phyloP scores from a whole-genome alignment of 495 filamentous ascomycete genomes.

The Annulohypoxylon stygium region DNA sequence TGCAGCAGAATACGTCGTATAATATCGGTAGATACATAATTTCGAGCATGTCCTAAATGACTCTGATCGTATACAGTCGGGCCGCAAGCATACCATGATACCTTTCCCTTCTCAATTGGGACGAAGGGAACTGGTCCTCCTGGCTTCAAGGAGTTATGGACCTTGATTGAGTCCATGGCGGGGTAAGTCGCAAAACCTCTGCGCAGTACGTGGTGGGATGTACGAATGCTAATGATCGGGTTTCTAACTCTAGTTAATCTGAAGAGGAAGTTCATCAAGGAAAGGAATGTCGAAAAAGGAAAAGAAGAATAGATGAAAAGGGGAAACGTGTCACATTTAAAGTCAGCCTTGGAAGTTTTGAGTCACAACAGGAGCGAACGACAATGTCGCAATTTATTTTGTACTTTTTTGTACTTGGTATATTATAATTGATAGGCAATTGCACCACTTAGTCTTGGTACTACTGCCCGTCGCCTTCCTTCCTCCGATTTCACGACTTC shows the following conservation, averaged over 20 bases:
- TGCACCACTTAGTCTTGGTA: neutral
- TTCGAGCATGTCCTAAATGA: constrained; percentile 91
- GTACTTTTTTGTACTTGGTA: neutral
- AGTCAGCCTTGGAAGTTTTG: constrained; percentile 25
- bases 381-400: constrained; percentile 34
- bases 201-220: constrained; percentile 36
- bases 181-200: constrained; percentile 49
- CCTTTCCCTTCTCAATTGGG: constrained; percentile 78
- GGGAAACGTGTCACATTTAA: constrained; percentile 31
- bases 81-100: constrained; percentile 92
- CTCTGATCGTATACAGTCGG: constrained; percentile 94
- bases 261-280: constrained; percentile 52
- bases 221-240: constrained; percentile 14
- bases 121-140: constrained; percentile 79
- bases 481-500: no score
- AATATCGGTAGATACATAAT: constrained; percentile 96
- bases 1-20: constrained; percentile 86
- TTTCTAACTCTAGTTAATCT: constrained; percentile 37
- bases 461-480: no score
- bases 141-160: constrained; percentile 83
- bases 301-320: neutral
- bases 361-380: constrained; percentile 26
- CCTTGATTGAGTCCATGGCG: constrained; percentile 66
- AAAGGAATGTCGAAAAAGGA: constrained; percentile 11
- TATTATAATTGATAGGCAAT: neutral